Conservation (phyloP, 1,139 yeast species). For the Pichia cactophila region DNA sequence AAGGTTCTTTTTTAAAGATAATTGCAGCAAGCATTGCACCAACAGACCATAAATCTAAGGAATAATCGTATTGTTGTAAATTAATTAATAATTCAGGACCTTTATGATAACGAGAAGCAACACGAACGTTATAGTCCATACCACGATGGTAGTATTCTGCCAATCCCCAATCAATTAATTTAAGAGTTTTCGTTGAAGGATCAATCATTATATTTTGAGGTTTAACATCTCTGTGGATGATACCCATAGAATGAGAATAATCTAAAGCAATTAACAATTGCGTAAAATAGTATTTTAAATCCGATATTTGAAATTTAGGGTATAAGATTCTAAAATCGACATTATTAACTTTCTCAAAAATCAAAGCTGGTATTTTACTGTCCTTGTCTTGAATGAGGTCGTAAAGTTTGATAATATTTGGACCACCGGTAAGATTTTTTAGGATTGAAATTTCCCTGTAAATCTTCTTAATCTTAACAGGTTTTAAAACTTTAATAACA, state of each 20-base stretch:
- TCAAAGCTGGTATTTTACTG: slow-evolving; percentile 86
- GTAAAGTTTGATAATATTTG: slow-evolving; percentile 70
- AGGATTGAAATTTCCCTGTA: slow-evolving; percentile 90
- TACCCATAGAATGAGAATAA: slow-evolving; percentile 94
- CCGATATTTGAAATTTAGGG: slow-evolving; percentile 79
- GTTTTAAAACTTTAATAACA: slow-evolving; percentile 92
- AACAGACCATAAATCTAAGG: slow-evolving; percentile 91
- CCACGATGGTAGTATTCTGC: slow-evolving; percentile 97
- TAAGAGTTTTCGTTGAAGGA: slow-evolving; percentile 59
- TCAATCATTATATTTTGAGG: slow-evolving; percentile 99
- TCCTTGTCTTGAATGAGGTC: slow-evolving; percentile 89
- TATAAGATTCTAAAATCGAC: slow-evolving; percentile 85
- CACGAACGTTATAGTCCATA: slow-evolving; percentile 91
- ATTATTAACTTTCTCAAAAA: slow-evolving; percentile 87
- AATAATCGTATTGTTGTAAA: slow-evolving; percentile 86
- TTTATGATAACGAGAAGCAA: slow-evolving; percentile 95
- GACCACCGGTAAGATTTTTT: slow-evolving; percentile 81
- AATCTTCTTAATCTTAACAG: slow-evolving; percentile 93
- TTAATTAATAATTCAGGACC: slow-evolving; percentile 97
- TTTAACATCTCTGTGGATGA: slow-evolving; percentile 97
- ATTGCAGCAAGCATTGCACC: slow-evolving; percentile 99
- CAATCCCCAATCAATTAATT: slow-evolving; percentile 97
- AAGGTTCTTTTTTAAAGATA: slow-evolving; percentile 93
- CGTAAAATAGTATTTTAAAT: slow-evolving; percentile 81
- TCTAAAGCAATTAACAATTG: slow-evolving; percentile 87